These are phyloP conservation scores for Phytophthora capsici DNA, from an alignment of 352 stramenopile genomes.

Conservation along the genomic window DNA sequence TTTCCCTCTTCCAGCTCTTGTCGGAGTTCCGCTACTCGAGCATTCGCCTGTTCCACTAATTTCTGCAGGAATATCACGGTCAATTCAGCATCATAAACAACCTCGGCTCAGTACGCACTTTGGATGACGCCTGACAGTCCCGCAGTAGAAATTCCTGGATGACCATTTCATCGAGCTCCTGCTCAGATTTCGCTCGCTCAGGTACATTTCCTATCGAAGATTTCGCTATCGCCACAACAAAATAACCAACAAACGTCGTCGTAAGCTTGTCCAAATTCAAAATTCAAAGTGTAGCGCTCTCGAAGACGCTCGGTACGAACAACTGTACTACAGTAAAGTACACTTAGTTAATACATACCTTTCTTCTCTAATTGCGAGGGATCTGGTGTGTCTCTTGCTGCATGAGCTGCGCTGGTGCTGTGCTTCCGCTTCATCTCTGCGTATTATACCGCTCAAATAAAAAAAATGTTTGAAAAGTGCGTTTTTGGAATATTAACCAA, in stretches of 20 bases:
- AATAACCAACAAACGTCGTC: background rate
- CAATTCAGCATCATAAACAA: background rate
- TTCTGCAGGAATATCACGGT: constrained; percentile 38
- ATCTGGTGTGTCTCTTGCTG: constrained; percentile 2
- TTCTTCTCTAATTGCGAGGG: constrained; percentile 16
- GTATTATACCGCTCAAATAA: background rate
- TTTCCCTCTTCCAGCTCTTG: constrained; percentile 63
- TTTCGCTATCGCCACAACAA: constrained; percentile 5
- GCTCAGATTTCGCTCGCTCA: background rate
- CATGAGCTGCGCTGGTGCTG: background rate
- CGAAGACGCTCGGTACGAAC: background rate
- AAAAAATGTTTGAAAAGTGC: constrained; percentile 33
- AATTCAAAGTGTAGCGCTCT: constrained; percentile 13
- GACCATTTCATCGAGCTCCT: constrained; percentile 35
- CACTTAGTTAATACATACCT: constrained; percentile 4
- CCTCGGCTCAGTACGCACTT: constrained; percentile 25
- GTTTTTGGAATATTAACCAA: constrained; percentile 14
- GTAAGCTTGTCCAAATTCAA: constrained; percentile 15
- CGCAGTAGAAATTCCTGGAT: constrained; percentile 56
- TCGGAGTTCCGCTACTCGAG: constrained; percentile 51
- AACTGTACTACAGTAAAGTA: background rate
- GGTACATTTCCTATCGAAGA: background rate
- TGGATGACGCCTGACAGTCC: constrained; percentile 50
- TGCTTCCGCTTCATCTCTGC: constrained; percentile 61
- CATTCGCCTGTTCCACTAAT: constrained; percentile 64